Percentiles rank a stretch among this genome's conserved stretches.
Conservation (phyloP, 306 rosid species). For the Vigna hirtella region DNA sequence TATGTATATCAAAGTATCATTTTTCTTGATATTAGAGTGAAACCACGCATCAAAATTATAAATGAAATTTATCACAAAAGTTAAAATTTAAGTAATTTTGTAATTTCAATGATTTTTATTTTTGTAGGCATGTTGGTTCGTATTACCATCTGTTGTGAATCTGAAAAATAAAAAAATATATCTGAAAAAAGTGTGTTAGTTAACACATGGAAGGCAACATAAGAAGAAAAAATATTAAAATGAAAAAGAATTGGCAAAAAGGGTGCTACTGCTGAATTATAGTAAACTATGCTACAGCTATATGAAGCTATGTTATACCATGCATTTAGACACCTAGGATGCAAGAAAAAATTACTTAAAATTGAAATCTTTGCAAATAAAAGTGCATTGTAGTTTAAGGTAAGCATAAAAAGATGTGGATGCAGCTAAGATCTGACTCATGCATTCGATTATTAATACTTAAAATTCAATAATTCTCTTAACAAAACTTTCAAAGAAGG, state of each 20-base stretch:
- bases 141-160: no score
- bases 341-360: not conserved
- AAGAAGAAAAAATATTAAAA: not conserved
- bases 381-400: slow-evolving; percentile 8
- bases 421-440: slow-evolving; percentile 11
- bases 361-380: not conserved
- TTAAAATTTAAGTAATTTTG: not conserved
- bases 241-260: not conserved
- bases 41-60: not conserved
- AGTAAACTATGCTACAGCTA: slow-evolving; percentile 10
- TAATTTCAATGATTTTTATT: not conserved
- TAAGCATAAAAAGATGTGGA: not conserved
- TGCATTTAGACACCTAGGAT: not conserved
- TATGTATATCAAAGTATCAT: no score
- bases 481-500: not conserved
- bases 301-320: not conserved
- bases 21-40: no score
- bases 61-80: not conserved
- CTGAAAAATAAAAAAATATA: not conserved
- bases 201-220: not conserved
- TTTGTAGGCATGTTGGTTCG: not conserved
- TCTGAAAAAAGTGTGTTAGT: not conserved
- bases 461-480: not conserved
- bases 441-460: slow-evolving; percentile 2
- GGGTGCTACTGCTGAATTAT: slow-evolving; percentile 14